Base-by-base conservation (phyloP, 495 filamentous ascomycete genomes). In the Niebla homalea region DNA sequence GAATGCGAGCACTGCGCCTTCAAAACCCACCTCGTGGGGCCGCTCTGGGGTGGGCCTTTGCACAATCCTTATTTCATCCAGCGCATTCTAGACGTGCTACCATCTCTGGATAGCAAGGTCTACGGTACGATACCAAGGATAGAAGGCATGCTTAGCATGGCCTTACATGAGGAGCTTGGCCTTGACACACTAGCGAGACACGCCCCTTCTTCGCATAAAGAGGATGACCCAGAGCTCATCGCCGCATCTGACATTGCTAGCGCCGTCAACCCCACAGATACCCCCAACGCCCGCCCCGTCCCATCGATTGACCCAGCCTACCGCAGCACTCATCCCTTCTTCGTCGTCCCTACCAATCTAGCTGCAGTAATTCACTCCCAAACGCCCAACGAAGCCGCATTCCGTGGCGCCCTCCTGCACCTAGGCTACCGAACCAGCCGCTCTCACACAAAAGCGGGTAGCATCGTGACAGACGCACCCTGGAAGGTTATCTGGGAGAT, bases 11-110 rank as follows among this genome's bases (percentile, higher is more conserved):
- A 96, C 64, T 98, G 92, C 58, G 85, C 81, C 7, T 79, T 76
- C 52, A 89, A 85, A 51, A 93, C 84, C 58, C 92, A 94, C 61
- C 65, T 96, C 16, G 80, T 78, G 1, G 92, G 92, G 0, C 92
- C 92, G 0, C 95, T 98, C 89, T 98, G 87, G 72, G 90, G 75
- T 43, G 92, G 92, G 3, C 86, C 83, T 10, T 68, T 98, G 7
- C 92, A 97, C 61, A 89, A 88, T 43, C 67, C 78, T 7, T 72
- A 76, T 4, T 98, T 94, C 57, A 78, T 98, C 50, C 72, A 85
- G 55, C 74, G 68, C 29, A 79, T 98, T 2, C 70, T 98, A 14
- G 73, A 75, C 18, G 70, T 77, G 38, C 71, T 94, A 6, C 76
- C 84, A 2, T 64, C 67, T 2, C 71, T 78, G 2, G 72, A 84